Evolutionary conservation across 2,329 filamentous ascomycete species (phyloP).

Genomic region (Verticillium tricorpus): DNA sequence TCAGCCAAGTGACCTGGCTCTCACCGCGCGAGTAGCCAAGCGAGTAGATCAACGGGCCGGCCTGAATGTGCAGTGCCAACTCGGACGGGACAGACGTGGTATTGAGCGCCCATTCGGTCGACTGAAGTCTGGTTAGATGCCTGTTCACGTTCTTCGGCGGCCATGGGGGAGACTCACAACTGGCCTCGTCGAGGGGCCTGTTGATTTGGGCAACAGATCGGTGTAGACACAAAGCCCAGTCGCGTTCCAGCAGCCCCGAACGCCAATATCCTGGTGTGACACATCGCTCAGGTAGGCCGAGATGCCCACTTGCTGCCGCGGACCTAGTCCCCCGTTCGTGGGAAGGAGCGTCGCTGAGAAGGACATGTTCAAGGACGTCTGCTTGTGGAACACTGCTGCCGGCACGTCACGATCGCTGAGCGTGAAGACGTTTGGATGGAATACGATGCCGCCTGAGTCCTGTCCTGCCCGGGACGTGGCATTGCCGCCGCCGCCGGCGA

Average conservation of each 20-base stretch:
- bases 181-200: conserved; percentile 4
- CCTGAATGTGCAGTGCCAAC: conserved; percentile 16
- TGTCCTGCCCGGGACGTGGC: conserved; percentile 5
- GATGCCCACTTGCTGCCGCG: conserved; percentile 18
- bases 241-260: conserved; percentile 18
- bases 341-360: conserved; percentile 17
- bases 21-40: conserved; percentile 16
- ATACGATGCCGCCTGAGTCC: conserved; percentile 19
- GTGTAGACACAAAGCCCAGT: conserved; percentile 15
- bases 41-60: conserved; percentile 15
- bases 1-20: conserved; percentile 9
- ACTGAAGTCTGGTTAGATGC: neutral
- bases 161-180: neutral
- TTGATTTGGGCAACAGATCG: conserved; percentile 1
- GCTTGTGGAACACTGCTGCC: conserved; percentile 21
- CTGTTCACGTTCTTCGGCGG: neutral
- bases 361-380: conserved; percentile 24
- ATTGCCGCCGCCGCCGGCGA: conserved; percentile 8
- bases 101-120: conserved; percentile 7
- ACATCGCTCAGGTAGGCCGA: conserved; percentile 20
- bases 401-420: conserved; percentile 23
- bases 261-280: conserved; percentile 20
- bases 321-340: conserved; percentile 11
- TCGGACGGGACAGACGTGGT: conserved; percentile 6
- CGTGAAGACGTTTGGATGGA: conserved; percentile 22